Base-by-base conservation (phyloP, 495 filamentous ascomycete genomes). In the Aspergillus sclerotiicarbonarius region DNA sequence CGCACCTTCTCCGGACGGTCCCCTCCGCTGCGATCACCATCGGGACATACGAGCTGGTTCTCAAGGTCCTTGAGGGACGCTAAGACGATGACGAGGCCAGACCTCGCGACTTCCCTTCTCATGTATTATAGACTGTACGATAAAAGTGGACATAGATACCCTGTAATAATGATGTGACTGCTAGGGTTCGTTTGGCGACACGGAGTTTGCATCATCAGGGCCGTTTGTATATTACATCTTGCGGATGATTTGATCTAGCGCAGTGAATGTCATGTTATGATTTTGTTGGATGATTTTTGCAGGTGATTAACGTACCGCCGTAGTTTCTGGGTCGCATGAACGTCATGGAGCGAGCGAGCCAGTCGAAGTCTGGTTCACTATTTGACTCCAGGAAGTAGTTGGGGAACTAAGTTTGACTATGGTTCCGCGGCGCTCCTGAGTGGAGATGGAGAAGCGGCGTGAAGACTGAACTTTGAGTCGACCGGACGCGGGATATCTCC, bases 1-100 rank as follows among this genome's bases (percentile, higher is more conserved):
- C 91, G 21, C 91, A 96, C 68, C 85, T 96, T 64, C 78, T 93
- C 59, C 83, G 91, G 35, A 91, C 91, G 12, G 90, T 96, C 4
- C 91, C 91, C 6, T 91, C 88, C 51, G 91, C 91, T 12, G 89
- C 89, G 51, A 92, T 96, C 67, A 96, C 92, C 80, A 92, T 96
- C 64, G 90, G 90, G 57, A 92, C 91, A 71, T 96, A 96, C 70
- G 91, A 96, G 71, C 84, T 82, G 30, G 90, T 94, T 57, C 74
- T 96, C 51, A 82, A 83, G 41, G 58, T 87, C 71, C 60, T 68
- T n/a, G 54, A 55, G 29, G 9, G 53, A 32, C 53, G 43, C 25
- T 55, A 35, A 20, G n/a, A n/a, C 10, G 7, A 16, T 15, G 18
- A 16, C 20, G 51, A 29, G 37, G 51, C 19, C 16, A n/a, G 1